Evolutionary conservation across 495 filamentous ascomycete genomes (phyloP).

Genomic region (Penicillium atrosanguineum): DNA sequence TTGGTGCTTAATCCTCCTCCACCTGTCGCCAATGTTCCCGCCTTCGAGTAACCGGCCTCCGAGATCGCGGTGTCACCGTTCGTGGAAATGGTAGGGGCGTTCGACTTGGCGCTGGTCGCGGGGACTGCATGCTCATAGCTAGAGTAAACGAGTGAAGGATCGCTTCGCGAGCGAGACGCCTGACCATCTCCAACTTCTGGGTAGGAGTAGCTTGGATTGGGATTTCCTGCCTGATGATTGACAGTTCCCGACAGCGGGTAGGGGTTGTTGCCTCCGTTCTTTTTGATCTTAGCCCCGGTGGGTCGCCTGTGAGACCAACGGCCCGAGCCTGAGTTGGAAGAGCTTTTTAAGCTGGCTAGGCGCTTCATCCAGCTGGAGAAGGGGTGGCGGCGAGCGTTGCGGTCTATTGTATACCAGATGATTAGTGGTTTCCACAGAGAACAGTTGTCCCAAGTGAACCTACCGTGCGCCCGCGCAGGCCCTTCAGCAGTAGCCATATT

Average conservation of each 20-base stretch:
- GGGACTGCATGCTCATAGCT: slow-evolving; percentile 56
- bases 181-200: slow-evolving; percentile 23
- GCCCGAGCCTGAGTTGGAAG: slow-evolving; percentile 48
- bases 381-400: slow-evolving; percentile 72
- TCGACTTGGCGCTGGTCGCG: slow-evolving; percentile 63
- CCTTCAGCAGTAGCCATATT: slow-evolving; percentile 69
- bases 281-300: slow-evolving; percentile 52
- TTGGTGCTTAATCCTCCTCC: slow-evolving; percentile 63
- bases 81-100: slow-evolving; percentile 77
- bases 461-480: slow-evolving; percentile 65
- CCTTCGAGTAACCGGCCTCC: slow-evolving; percentile 74
- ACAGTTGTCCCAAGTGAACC: slow-evolving; percentile 13
- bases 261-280: slow-evolving; percentile 74
- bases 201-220: slow-evolving; percentile 54
- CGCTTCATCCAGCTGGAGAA: slow-evolving; percentile 96
- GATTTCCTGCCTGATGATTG: slow-evolving; percentile 11
- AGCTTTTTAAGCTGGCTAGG: slow-evolving; percentile 76
- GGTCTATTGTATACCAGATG: slow-evolving; percentile 42
- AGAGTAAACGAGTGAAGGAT: slow-evolving; percentile 56
- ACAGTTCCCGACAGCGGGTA: slow-evolving; percentile 66
- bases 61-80: slow-evolving; percentile 73
- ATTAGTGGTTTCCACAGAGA: slow-evolving; percentile 16
- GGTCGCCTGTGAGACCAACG: slow-evolving; percentile 51
- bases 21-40: slow-evolving; percentile 65
- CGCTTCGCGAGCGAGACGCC: slow-evolving; percentile 42